phyloP scores from a whole-genome alignment of 1,284 basidiomycete genomes.

The Wallemia ichthyophaga region DNA sequence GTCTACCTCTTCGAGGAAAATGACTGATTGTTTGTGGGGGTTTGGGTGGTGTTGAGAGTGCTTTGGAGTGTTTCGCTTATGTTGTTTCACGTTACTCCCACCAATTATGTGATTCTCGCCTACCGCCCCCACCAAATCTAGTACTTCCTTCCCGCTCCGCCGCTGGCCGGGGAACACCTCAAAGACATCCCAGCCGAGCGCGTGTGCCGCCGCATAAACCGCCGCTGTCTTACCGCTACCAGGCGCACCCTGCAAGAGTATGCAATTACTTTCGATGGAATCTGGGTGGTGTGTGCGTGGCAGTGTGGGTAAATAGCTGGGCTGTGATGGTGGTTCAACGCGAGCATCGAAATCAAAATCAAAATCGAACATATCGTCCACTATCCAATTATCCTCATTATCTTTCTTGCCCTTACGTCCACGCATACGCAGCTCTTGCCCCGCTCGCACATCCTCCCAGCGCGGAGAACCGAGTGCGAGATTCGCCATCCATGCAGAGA shows the following conservation, averaged over 20 bases:
- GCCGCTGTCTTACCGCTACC: conserved; percentile 78
- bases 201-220: conserved; percentile 69
- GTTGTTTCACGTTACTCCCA: conserved; percentile 8
- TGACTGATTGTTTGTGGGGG: conserved; percentile 30
- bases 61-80: too few species aligned
- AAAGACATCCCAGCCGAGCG: conserved; percentile 84
- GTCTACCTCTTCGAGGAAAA: conserved; percentile 91
- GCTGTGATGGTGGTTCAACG: background rate
- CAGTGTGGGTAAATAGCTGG: background rate
- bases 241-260: conserved; percentile 48
- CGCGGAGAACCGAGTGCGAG: conserved; percentile 25
- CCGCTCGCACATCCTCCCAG: conserved; percentile 4
- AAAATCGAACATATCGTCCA: conserved; percentile 13
- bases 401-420: conserved; percentile 2
- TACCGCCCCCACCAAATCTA: conserved; percentile 62
- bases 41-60: conserved; percentile 3
- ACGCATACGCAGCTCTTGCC: conserved; percentile 1
- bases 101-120: conserved; percentile 61
- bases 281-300: background rate
- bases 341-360: background rate
- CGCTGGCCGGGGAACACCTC: conserved; percentile 89
- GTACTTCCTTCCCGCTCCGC: conserved; percentile 46
- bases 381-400: conserved; percentile 15
- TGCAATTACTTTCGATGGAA: conserved; percentile 14
- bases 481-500: conserved; percentile 51